These are phyloP conservation scores for Capsicum baccatum DNA, from an alignment of 257 asterid genomes.

Conservation along the genomic window DNA sequence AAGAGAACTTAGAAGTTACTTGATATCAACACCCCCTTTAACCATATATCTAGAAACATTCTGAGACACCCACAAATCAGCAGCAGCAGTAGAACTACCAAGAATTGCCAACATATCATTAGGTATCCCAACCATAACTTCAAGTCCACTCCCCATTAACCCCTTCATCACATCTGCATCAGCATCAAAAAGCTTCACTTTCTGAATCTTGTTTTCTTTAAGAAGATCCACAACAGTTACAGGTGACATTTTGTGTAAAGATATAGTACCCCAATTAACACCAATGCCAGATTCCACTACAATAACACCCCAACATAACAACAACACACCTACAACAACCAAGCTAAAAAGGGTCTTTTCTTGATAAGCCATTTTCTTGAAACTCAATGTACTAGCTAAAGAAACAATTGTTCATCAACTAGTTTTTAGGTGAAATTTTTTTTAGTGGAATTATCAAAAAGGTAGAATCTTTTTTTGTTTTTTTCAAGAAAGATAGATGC, in stretches of 20 bases:
- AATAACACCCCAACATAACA: not conserved
- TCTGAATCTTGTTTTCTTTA: conserved; percentile 64
- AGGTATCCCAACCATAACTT: conserved; percentile 91
- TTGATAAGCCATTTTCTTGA: conserved; percentile 26
- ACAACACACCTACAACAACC: not conserved
- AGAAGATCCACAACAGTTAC: conserved; percentile 79
- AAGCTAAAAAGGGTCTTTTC: not conserved
- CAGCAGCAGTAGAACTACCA: conserved; percentile 60
- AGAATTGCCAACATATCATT: conserved; percentile 71
- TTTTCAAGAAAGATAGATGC: not conserved
- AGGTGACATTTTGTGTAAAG: conserved; percentile 75
- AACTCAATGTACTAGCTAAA: not conserved
- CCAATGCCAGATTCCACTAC: conserved; percentile 79
- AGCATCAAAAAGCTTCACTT: conserved; percentile 90
- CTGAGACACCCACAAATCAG: conserved; percentile 81
- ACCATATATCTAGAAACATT: conserved; percentile 78
- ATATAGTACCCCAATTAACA: conserved; percentile 89
- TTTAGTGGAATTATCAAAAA: not conserved
- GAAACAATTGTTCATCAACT: not conserved
- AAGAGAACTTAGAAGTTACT: conserved; percentile 44
- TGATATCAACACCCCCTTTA: conserved; percentile 79
- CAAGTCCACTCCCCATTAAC: conserved; percentile 79
- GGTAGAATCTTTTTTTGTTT: not conserved
- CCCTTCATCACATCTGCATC: conserved; percentile 65
- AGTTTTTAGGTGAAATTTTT: not conserved